Evolutionary conservation across 2,329 filamentous ascomycete species (phyloP), one percentile per base, ranked within the genome.

Genomic region (Myriosclerotinia duriaeana): DNA sequence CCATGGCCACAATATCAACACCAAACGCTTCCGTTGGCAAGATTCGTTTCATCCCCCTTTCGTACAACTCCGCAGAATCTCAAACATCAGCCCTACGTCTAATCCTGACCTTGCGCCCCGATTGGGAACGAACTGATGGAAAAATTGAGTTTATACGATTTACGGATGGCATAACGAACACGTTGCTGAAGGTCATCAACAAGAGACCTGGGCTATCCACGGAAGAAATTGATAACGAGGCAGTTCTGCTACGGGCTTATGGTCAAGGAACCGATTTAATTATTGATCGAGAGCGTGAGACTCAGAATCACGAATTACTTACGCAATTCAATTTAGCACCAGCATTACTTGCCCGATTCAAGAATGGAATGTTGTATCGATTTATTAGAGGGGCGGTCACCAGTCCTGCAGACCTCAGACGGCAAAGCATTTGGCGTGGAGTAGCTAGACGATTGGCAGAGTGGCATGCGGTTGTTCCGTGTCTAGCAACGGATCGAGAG

Each of bases 151-250:
- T 98, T 76, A 84, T 92, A 72, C 89, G 91, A 71, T 99, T 98
- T 81, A 99, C 93, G 50, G 95, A 99, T 75, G 95, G 95, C 76
- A 99, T 98, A 80, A 99, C 95, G 72, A 99, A 99, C 80, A 98
- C 93, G 60, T 82, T 94, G 59, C 83, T 93, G 70, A 93, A 93
- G 78, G 88, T 89, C n/a, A 80, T 90, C 75, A 91, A 92, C 77
- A 85, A 83, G 71, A 83, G 82, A 66, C 83, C 86, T 17, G 91
- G 90, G 60, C 82, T 89, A 71, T 89, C 91, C 61, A 85, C 90
- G 73, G 87, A 93, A 64, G 85, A 93, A 73, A 84, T 94, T 71
- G 93, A 98, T 78, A 84, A 85, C 69, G 91, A 96, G 71, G 91
- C 95, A 44, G 87, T 98, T 72, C 83, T 99, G 70, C 85, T 99